Conservation (phyloP, 140 eudicot species). For the Oenanthe javanica region DNA sequence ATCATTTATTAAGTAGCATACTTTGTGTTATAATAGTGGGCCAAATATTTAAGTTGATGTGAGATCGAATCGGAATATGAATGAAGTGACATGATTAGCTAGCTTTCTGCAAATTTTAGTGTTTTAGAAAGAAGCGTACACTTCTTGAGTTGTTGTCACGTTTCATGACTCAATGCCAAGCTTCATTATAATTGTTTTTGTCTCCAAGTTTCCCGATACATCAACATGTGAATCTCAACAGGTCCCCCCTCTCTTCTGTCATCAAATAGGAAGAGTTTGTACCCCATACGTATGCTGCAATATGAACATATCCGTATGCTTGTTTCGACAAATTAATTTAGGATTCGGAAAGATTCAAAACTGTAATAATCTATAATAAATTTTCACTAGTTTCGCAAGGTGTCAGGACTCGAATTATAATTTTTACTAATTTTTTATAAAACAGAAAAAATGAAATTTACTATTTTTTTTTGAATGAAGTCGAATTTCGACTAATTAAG, state of each 20-base stretch:
- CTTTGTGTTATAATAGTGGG: not conserved
- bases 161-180: not conserved
- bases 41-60: not conserved
- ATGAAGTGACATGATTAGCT: not conserved
- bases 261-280: not conserved
- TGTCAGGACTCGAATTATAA: too few species aligned
- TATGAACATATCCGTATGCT: too few species aligned
- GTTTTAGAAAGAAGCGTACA: not conserved
- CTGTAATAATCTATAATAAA: too few species aligned
- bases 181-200: slow-evolving; percentile 1
- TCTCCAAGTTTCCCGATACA: not conserved
- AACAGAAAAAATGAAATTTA: too few species aligned
- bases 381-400: too few species aligned
- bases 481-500: too few species aligned
- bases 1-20: not conserved
- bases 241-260: not conserved
- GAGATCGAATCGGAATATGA: not conserved
- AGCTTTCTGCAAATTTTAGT: not conserved
- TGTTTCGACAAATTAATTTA: too few species aligned
- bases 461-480: too few species aligned
- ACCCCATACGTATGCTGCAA: not conserved
- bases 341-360: too few species aligned
- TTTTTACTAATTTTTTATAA: too few species aligned
- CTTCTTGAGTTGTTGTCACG: not conserved
- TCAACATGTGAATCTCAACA: not conserved